Conservation (phyloP, 208 protist genomes). For the Acanthamoeba rhysodes region DNA sequence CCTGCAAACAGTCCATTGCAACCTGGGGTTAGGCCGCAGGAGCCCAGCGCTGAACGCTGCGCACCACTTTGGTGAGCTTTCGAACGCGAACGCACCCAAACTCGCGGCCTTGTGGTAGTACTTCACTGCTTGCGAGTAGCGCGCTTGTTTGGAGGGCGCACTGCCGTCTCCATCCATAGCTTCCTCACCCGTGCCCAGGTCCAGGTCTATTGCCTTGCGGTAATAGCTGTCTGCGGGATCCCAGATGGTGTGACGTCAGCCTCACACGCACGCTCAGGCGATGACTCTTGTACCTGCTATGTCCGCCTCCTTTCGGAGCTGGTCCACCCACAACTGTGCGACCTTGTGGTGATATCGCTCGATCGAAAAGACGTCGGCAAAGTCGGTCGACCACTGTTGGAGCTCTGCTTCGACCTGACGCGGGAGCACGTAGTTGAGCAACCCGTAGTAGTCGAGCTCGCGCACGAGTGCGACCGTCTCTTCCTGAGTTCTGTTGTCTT, state of each 20-base stretch:
- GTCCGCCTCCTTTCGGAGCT: not conserved
- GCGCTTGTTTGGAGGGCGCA: not conserved
- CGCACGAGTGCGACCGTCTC: slow-evolving; percentile 29
- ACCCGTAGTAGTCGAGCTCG: slow-evolving; percentile 70
- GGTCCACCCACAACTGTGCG: slow-evolving; percentile 10
- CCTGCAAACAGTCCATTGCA: not conserved
- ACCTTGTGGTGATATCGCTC: slow-evolving; percentile 57
- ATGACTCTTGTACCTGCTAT: not conserved
- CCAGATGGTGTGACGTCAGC: not conserved
- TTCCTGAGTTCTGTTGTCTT: not conserved
- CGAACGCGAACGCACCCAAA: not conserved
- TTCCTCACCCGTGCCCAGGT: slow-evolving; percentile 46
- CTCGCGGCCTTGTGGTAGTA: slow-evolving; percentile 61
- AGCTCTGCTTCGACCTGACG: slow-evolving; percentile 37
- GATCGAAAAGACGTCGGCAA: slow-evolving; percentile 42
- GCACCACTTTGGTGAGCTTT: not conserved
- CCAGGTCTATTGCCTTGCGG: slow-evolving; percentile 39
- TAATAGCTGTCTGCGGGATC: slow-evolving; percentile 56
- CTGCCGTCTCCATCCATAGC: not conserved
- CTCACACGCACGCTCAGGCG: not conserved
- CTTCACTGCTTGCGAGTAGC: slow-evolving; percentile 31
- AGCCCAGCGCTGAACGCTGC: no score
- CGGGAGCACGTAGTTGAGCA: slow-evolving; percentile 62
- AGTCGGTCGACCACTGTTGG: slow-evolving; percentile 36
- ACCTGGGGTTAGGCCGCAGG: no score